Base-by-base conservation (phyloP, 2,329 filamentous ascomycete genomes). In the Xylaria sp. region DNA sequence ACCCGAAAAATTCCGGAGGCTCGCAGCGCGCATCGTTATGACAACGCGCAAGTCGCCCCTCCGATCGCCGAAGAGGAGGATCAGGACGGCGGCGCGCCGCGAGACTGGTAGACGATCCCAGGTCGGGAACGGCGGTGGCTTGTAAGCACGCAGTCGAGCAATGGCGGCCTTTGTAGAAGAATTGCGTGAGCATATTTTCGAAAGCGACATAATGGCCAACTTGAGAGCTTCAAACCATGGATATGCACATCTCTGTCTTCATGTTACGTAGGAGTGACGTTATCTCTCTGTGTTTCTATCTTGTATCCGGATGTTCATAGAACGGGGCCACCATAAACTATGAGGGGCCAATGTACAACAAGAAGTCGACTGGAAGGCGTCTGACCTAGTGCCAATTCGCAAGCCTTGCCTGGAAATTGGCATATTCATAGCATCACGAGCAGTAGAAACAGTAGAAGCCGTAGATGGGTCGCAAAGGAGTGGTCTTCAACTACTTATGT, bases 41-140 rank as follows among this genome's bases (percentile, higher is more conserved):
- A 90, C 88, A 53, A 90, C 86, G 17, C 87, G 86, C 62, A 98
- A 80, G 69, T 96, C 91, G 42, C 94, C 94, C 65, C 84, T 82
- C 45, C 85, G 84, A 76, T 97, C 94, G 37, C 93, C 92, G 75
- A 95, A 97, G 1, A 98, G 84, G 55, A 98, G 84, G 51, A 98
- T 84, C 57, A 98, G 80, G 42, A 98, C 94, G 23, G 94, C 94
- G 14, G 94, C 94, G 68, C 93, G 87, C 65, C 92, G 86, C 67
- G 81, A 85, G 14, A 83, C 77, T 2, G 87, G 87, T 28, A 90
- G 79, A 19, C 77, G 77, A 71, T 88, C 83, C 87, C 88, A 90
- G 61, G 84, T 74, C 11, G 87, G 80, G 69, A 89, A 88, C 2
- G 84, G 77, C 1, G 87, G 87, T 17, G 87, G 82, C 61, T 79